Conservation (phyloP, 73 alveolate genomes). For the Stentor coeruleus region DNA sequence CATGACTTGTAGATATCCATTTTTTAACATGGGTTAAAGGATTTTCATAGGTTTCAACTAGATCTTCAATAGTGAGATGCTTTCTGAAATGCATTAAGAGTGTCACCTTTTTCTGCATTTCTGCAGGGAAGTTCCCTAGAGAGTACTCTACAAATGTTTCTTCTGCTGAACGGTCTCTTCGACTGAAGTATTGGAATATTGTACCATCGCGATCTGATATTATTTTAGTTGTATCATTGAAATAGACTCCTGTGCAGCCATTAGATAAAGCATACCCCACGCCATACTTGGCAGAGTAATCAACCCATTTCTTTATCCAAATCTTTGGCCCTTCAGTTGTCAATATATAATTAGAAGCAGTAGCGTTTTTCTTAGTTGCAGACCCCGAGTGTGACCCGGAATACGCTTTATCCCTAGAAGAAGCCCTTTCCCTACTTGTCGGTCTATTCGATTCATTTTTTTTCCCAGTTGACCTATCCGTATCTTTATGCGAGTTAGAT, state of each 20-base stretch:
- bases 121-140: constrained; percentile 37
- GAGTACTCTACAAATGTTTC: constrained; percentile 30
- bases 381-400: no score
- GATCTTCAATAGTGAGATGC: constrained; percentile 20
- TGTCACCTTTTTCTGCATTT: constrained; percentile 39
- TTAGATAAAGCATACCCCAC: constrained; percentile 56
- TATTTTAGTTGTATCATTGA: constrained; percentile 66
- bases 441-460: no score
- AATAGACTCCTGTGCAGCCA: constrained; percentile 62
- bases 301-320: constrained; percentile 72
- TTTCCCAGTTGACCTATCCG: no score
- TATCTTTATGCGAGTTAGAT: no score
- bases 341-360: no score
- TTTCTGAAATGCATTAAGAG: constrained; percentile 37
- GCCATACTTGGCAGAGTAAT: constrained; percentile 67
- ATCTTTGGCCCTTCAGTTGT: constrained; percentile 22
- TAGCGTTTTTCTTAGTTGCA: no score
- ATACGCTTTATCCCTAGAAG: no score
- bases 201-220: constrained; percentile 40
- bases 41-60: constrained; percentile 28
- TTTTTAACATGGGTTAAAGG: constrained; percentile 75
- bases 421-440: no score
- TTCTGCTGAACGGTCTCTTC: constrained; percentile 37
- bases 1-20: constrained; percentile 95
- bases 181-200: constrained; percentile 35